Conservation (phyloP, 1,284 basidiomycete genomes). For the Trichosporon inkin region DNA sequence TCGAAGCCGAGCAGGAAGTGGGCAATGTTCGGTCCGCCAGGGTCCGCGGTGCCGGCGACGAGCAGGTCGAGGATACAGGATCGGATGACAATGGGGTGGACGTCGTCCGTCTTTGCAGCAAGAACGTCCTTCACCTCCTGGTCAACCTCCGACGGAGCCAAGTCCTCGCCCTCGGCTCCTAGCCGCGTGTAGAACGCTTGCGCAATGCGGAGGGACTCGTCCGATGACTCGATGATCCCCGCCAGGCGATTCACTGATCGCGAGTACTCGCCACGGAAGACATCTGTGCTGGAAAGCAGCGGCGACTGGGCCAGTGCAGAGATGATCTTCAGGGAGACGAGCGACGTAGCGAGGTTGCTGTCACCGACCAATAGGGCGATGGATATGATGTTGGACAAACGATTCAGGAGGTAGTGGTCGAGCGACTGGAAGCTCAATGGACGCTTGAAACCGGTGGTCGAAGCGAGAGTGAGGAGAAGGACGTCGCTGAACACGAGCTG, state of each 20-base stretch:
- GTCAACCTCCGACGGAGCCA: conserved; percentile 40
- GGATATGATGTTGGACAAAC: conserved; percentile 67
- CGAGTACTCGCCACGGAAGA: conserved; percentile 58
- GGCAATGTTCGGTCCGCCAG: conserved; percentile 75
- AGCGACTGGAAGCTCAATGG: conserved; percentile 52
- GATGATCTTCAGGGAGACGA: conserved; percentile 77
- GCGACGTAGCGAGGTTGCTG: conserved; percentile 66
- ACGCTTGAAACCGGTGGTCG: conserved; percentile 48
- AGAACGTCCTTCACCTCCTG: conserved; percentile 30
- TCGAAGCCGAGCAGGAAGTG: conserved; percentile 84
- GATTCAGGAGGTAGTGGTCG: conserved; percentile 76
- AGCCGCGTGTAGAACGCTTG: conserved; percentile 72
- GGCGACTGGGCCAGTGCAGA: conserved; percentile 59
- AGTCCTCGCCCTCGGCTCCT: conserved; percentile 55
- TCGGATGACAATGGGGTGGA: conserved; percentile 59
- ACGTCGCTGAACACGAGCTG: conserved; percentile 88
- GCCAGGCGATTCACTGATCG: conserved; percentile 60
- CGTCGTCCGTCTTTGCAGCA: conserved; percentile 22
- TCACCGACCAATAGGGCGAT: conserved; percentile 78
- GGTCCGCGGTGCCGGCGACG: conserved; percentile 68
- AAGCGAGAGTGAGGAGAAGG: conserved; percentile 70
- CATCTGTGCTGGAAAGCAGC: conserved; percentile 56
- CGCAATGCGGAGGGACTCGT: conserved; percentile 79
- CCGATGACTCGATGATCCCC: conserved; percentile 73
- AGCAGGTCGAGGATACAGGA: conserved; percentile 81